phyloP scores from a whole-genome alignment of 306 rosid species.

The Acmispon strigosus region DNA sequence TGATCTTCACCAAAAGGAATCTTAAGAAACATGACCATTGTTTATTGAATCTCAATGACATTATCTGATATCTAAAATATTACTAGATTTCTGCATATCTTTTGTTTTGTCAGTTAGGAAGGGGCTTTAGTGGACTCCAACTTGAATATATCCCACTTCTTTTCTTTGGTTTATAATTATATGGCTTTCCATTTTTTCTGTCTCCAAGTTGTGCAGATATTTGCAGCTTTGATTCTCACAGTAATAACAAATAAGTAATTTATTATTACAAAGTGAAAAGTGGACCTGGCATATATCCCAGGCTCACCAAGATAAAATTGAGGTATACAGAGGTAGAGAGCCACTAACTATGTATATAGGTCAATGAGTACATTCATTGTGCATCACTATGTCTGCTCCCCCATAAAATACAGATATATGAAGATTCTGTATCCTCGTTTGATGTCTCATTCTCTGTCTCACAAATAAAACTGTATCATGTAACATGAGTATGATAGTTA shows the following conservation, averaged over 20 bases:
- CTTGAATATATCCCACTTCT: conserved; percentile 40
- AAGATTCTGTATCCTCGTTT: no score
- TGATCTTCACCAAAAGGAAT: conserved; percentile 25
- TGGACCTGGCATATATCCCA: conserved; percentile 43
- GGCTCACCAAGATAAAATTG: conserved; percentile 29
- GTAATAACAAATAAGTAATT: conserved; percentile 24
- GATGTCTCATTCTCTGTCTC: no score
- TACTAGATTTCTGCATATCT: conserved; percentile 25
- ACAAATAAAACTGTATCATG: no score
- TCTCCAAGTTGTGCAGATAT: conserved; percentile 36
- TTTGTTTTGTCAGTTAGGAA: conserved; percentile 24
- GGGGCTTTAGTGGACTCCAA: conserved; percentile 42
- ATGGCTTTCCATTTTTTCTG: conserved; percentile 23
- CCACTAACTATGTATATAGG: conserved; percentile 37
- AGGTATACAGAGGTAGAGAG: conserved; percentile 37
- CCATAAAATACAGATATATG: conserved; percentile 42
- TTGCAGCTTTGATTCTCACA: conserved; percentile 42
- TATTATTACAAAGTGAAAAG: conserved; percentile 33
- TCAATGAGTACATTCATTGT: conserved; percentile 46
- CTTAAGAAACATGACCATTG: conserved; percentile 10
- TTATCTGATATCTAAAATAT: conserved; percentile 18
- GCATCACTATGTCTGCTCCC: conserved; percentile 49
- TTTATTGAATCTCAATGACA: conserved; percentile 18
- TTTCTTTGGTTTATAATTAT: conserved; percentile 26
- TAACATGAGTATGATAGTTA: no score